Conservation (phyloP, 257 asterid species). For the Ehretia macrophylla region DNA sequence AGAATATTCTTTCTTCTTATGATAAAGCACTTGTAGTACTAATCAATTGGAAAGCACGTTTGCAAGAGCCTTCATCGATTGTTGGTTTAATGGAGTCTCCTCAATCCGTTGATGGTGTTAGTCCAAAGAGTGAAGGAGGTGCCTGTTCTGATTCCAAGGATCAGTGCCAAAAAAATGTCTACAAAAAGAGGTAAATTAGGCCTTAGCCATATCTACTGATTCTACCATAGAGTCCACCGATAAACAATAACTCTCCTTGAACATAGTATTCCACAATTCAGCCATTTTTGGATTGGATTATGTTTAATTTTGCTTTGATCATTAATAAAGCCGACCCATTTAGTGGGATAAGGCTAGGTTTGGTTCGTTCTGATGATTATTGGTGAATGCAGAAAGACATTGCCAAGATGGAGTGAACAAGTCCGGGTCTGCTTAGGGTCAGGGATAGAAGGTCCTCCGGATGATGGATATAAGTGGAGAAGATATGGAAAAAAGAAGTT, state of each 20-base stretch:
- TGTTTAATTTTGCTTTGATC: background rate
- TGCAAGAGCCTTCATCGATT: slow-evolving; percentile 18
- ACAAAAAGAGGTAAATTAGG: slow-evolving; percentile 39
- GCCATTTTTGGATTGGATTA: too few species aligned
- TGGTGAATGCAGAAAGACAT: slow-evolving; percentile 53
- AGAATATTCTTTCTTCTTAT: slow-evolving; percentile 49
- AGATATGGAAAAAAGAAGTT: slow-evolving; percentile 89
- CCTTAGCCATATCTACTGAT: too few species aligned
- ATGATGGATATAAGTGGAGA: slow-evolving; percentile 82
- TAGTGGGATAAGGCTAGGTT: too few species aligned
- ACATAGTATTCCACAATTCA: background rate
- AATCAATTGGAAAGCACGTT: slow-evolving; percentile 25
- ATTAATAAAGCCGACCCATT: too few species aligned
- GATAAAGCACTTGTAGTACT: slow-evolving; percentile 54
- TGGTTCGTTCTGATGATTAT: background rate
- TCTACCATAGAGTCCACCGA: too few species aligned
- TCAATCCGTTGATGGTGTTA: slow-evolving; percentile 11
- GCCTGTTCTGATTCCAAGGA: slow-evolving; percentile 13
- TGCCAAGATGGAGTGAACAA: slow-evolving; percentile 46
- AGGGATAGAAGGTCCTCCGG: slow-evolving; percentile 45
- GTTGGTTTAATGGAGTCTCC: slow-evolving; percentile 17
- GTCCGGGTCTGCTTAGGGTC: slow-evolving; percentile 37
- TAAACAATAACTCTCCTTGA: background rate
- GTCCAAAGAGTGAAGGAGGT: slow-evolving; percentile 35
- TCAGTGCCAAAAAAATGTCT: slow-evolving; percentile 20